A percentile compares a stretch with the other conserved stretches of the same genome.
Conservation (phyloP, 2,329 filamentous ascomycete genomes). For the Allantophomopsis lycopodina region DNA sequence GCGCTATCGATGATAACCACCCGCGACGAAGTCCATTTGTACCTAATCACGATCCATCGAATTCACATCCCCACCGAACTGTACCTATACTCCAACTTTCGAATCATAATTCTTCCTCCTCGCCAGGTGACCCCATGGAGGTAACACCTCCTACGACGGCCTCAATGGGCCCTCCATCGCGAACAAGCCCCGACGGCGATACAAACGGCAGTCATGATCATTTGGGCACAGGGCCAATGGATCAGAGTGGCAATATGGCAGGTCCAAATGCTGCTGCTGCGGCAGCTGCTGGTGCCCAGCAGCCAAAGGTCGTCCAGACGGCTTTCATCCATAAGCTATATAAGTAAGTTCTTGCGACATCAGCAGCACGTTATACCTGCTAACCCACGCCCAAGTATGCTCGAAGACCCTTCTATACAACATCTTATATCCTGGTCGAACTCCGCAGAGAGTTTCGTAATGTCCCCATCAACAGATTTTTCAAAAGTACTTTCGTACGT, state of each 20-base stretch:
- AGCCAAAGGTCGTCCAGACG: constrained; percentile 95
- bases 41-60: not conserved
- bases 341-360: constrained; percentile 48
- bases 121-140: not conserved
- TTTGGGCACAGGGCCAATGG: constrained; percentile 14
- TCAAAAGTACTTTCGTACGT: constrained; percentile 94
- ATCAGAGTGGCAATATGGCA: constrained; percentile 20
- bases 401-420: constrained; percentile 85
- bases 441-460: constrained; percentile 93
- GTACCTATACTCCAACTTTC: not conserved
- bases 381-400: constrained; percentile 52
- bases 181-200: constrained; percentile 17
- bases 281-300: constrained; percentile 65
- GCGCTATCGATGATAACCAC: not conserved
- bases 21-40: not conserved
- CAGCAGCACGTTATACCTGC: not conserved
- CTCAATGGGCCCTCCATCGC: constrained; percentile 5
- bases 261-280: constrained; percentile 24
- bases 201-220: constrained; percentile 18
- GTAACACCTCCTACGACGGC: constrained; percentile 4
- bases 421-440: constrained; percentile 95
- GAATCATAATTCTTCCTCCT: not conserved
- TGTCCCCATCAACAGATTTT: constrained; percentile 95
- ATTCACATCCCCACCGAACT: not conserved
- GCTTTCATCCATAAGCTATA: constrained; percentile 99